Conservation (phyloP, 2,329 filamentous ascomycete species). For the Plectosphaerella cucumerina region DNA sequence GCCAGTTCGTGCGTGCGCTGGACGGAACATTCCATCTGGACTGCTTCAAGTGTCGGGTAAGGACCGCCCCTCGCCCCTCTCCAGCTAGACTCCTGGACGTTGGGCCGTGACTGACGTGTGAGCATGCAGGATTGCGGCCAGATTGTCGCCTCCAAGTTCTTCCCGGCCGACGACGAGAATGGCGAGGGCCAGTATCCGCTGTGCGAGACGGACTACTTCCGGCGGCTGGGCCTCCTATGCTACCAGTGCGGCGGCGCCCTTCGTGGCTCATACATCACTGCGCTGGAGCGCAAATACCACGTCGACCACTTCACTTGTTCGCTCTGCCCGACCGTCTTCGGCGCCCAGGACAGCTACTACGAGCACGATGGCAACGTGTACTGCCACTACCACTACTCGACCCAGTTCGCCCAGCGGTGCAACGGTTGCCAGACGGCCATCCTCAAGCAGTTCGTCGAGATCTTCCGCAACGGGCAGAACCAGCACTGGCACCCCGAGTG, state of each 20-base stretch:
- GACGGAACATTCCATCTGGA: conserved; percentile 95
- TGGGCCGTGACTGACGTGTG: conserved; percentile 11
- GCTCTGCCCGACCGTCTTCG: conserved; percentile 94
- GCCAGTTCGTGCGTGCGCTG: conserved; percentile 92
- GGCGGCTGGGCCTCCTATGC: conserved; percentile 84
- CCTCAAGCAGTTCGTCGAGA: conserved; percentile 97
- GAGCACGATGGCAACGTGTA: conserved; percentile 96
- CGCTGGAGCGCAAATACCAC: conserved; percentile 95
- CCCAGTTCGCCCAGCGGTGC: conserved; percentile 91
- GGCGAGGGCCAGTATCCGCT: conserved; percentile 86
- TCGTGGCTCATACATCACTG: conserved; percentile 95
- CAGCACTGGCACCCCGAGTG: conserved; percentile 99
- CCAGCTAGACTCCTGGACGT: no score
- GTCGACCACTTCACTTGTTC: conserved; percentile 99
- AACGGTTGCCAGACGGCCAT: conserved; percentile 97
- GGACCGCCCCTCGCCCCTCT: not conserved
- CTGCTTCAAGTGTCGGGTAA: conserved; percentile 94
- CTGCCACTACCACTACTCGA: conserved; percentile 98
- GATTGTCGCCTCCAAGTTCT: conserved; percentile 98
- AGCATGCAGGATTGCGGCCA: conserved; percentile 79
- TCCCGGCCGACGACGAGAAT: conserved; percentile 88
- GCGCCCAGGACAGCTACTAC: conserved; percentile 97
- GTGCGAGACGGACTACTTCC: conserved; percentile 97
- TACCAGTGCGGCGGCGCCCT: conserved; percentile 89
- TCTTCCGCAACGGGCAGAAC: conserved; percentile 95